These are phyloP conservation scores for Diaporthe longicolla DNA, from an alignment of 2,329 filamentous ascomycete species.

Conservation along the genomic window DNA sequence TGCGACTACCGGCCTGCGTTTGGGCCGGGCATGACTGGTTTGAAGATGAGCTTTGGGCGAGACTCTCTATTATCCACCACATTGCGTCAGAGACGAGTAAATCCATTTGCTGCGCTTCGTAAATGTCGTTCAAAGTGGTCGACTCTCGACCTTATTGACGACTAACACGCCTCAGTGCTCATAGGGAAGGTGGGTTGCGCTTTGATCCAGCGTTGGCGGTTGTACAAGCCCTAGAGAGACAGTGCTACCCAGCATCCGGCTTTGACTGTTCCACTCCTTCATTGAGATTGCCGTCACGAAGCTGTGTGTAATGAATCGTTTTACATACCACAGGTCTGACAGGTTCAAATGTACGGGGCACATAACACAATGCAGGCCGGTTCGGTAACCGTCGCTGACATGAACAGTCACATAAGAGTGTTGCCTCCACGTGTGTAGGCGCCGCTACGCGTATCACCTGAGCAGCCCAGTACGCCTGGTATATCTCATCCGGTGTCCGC, in stretches of 20 bases:
- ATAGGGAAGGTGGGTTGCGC: neutral
- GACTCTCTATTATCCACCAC: neutral
- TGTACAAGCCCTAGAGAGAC: conserved; percentile 7
- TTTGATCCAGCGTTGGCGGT: neutral
- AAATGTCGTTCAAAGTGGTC: neutral
- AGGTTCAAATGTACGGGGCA: neutral
- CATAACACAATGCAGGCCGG: neutral
- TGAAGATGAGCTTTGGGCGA: too few species aligned
- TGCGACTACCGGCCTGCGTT: neutral
- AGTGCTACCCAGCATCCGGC: neutral
- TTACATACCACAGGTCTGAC: neutral
- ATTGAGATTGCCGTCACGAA: neutral
- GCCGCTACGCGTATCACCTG: neutral
- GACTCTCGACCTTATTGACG: neutral
- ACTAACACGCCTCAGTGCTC: conserved; percentile 9
- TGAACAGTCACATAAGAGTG: neutral
- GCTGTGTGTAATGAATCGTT: neutral
- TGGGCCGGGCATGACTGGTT: neutral
- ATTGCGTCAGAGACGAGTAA: neutral
- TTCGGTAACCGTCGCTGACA: neutral
- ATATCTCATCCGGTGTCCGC: neutral
- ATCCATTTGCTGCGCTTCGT: conserved; percentile 26
- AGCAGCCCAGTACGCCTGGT: neutral
- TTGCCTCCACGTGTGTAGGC: neutral
- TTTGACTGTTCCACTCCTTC: neutral